phyloP scores from a whole-genome alignment of 2,329 filamentous ascomycete genomes.

The Xylariaceae sp. region DNA sequence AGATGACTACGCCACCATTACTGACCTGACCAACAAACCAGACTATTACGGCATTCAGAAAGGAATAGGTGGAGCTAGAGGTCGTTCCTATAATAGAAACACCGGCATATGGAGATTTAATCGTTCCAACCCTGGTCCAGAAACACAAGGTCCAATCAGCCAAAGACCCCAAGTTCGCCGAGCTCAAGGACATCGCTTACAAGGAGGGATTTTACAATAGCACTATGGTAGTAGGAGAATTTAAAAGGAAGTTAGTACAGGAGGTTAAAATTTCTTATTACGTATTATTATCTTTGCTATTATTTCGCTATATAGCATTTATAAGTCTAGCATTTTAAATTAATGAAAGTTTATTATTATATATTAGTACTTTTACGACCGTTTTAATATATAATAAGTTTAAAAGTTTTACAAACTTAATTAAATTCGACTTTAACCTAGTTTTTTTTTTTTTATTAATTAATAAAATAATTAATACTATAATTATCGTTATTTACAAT shows the following conservation, averaged over 20 bases:
- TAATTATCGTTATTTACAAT: too few species aligned
- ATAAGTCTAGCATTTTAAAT: too few species aligned
- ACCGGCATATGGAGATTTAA: constrained; percentile 74
- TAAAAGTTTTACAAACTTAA: too few species aligned
- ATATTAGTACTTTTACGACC: too few species aligned
- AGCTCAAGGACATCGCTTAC: constrained; percentile 96
- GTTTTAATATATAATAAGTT: too few species aligned
- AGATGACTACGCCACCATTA: constrained; percentile 89
- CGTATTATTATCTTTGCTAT: too few species aligned
- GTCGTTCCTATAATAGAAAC: constrained; percentile 89
- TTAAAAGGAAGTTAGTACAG: constrained; percentile 84
- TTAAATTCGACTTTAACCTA: too few species aligned
- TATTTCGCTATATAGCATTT: too few species aligned
- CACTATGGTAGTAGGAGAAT: constrained; percentile 84
- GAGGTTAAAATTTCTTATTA: constrained; percentile 85
- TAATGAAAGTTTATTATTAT: too few species aligned
- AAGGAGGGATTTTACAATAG: constrained; percentile 98
- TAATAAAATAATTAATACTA: too few species aligned
- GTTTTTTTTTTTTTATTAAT: too few species aligned
- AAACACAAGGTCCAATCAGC: constrained; percentile 86
- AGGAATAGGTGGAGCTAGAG: constrained; percentile 93
- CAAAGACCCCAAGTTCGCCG: constrained; percentile 89
- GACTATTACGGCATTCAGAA: constrained; percentile 95
- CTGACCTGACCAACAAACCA: constrained; percentile 89
- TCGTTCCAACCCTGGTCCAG: neutral